Evolutionary conservation across 2,329 filamentous ascomycete genomes (phyloP).

Genomic region (Aspergillus uvarum): DNA sequence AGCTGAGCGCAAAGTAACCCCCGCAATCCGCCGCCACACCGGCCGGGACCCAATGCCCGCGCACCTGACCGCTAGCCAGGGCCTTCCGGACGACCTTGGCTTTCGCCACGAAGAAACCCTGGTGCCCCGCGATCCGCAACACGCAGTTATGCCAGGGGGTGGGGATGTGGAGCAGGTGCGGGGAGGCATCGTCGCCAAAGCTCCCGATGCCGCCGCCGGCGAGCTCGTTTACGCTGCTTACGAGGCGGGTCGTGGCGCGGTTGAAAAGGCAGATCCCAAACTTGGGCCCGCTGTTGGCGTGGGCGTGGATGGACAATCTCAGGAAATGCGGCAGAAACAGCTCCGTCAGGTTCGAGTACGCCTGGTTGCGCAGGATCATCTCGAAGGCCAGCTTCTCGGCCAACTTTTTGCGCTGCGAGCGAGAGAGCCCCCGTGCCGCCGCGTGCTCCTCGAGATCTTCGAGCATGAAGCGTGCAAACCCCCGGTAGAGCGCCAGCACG

Average conservation of each 20-base stretch:
- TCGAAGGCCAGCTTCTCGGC: conserved; percentile 36
- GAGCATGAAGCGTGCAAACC: conserved; percentile 40
- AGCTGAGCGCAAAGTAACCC: too few species aligned
- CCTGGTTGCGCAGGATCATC: conserved; percentile 47
- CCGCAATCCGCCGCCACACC: too few species aligned
- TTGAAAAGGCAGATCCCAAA: conserved; percentile 45
- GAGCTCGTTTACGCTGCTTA: conserved; percentile 13
- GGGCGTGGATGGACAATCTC: conserved; percentile 50
- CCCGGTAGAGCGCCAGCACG: conserved; percentile 35
- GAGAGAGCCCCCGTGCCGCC: conserved; percentile 23
- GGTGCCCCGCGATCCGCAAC: neutral
- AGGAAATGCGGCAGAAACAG: conserved; percentile 48
- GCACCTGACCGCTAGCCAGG: neutral
- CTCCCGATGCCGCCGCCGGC: neutral
- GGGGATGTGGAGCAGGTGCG: conserved; percentile 35
- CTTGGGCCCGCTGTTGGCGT: conserved; percentile 32
- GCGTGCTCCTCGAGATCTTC: conserved; percentile 30
- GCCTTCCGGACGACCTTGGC: neutral
- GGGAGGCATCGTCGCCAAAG: conserved; percentile 5
- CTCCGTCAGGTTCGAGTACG: conserved; percentile 51
- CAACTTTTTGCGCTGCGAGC: conserved; percentile 37
- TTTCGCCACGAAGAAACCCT: neutral
- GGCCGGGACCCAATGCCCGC: too few species aligned
- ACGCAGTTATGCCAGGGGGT: conserved; percentile 49
- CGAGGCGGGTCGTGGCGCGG: conserved; percentile 27